Conservation (phyloP, 768 basidiomycete genomes). For the Trametes villosa region DNA sequence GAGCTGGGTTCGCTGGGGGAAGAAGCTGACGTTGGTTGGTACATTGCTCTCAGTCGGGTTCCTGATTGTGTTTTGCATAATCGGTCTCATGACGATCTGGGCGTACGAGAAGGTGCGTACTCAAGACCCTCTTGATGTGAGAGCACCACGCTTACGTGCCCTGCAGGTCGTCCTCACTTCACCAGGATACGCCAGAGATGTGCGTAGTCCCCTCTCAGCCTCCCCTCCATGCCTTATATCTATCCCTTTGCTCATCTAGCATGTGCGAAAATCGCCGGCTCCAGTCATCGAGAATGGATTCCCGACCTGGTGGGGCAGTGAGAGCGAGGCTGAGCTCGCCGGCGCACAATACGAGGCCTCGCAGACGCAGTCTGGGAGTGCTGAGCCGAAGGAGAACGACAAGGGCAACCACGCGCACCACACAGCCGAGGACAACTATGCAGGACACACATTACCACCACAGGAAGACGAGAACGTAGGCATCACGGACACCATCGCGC, state of each 20-base stretch:
- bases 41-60: conserved; percentile 56
- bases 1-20: background rate
- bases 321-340: conserved; percentile 26
- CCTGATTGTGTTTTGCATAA: conserved; percentile 61
- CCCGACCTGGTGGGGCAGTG: conserved; percentile 31
- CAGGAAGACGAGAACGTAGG: conserved; percentile 20
- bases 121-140: background rate
- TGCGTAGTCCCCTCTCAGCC: conserved; percentile 39
- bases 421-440: no score
- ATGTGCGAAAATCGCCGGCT: conserved; percentile 30
- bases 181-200: conserved; percentile 72
- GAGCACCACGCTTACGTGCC: background rate
- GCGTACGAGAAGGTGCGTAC: conserved; percentile 69
- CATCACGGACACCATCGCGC: conserved; percentile 27
- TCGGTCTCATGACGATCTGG: conserved; percentile 79
- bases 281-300: conserved; percentile 23
- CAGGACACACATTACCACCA: no score
- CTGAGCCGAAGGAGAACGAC: background rate
- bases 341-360: conserved; percentile 21
- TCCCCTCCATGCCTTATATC: background rate
- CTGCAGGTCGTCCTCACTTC: conserved; percentile 63
- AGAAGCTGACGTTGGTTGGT: background rate
- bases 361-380: background rate
- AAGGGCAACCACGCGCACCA: background rate
- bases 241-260: conserved; percentile 22